Evolutionary conservation across 139 green algal genomes (phyloP).

Genomic region (Diplosphaera chodatii): DNA sequence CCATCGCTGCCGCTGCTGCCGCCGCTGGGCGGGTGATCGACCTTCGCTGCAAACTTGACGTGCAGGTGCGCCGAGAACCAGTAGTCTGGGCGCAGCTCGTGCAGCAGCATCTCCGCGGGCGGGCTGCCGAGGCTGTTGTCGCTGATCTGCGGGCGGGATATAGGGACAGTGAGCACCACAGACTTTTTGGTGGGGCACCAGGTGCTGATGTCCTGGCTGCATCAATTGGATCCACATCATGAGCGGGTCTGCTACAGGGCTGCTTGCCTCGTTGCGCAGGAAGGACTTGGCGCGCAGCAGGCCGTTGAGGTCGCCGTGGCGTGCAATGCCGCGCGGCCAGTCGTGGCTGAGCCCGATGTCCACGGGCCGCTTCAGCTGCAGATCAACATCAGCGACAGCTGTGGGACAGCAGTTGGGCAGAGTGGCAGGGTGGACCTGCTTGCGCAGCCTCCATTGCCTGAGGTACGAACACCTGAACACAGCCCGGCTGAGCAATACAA

Average conservation of each 20-base stretch:
- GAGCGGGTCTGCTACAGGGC: not conserved
- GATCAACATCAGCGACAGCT: no score
- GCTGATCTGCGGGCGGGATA: constrained; percentile 39
- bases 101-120: constrained; percentile 55
- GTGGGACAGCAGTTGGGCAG: no score
- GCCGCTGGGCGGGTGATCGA: constrained; percentile 49
- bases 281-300: constrained; percentile 83
- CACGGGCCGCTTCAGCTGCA: constrained; percentile 58
- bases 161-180: no score
- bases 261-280: constrained; percentile 65
- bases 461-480: no score
- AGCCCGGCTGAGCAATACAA: no score
- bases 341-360: constrained; percentile 96
- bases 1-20: not conserved
- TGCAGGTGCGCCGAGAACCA: constrained; percentile 97
- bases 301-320: constrained; percentile 65
- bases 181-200: no score
- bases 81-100: constrained; percentile 70
- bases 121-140: constrained; percentile 63
- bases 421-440: no score
- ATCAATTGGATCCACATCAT: not conserved
- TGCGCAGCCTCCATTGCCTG: no score
- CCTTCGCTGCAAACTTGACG: constrained; percentile 87
- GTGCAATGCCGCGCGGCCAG: constrained; percentile 84
- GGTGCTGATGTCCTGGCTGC: no score